Evolutionary conservation across 768 basidiomycete species (phyloP), one percentile per base, ranked within the genome.

Genomic region (Agaricus sinodeliciosus): DNA sequence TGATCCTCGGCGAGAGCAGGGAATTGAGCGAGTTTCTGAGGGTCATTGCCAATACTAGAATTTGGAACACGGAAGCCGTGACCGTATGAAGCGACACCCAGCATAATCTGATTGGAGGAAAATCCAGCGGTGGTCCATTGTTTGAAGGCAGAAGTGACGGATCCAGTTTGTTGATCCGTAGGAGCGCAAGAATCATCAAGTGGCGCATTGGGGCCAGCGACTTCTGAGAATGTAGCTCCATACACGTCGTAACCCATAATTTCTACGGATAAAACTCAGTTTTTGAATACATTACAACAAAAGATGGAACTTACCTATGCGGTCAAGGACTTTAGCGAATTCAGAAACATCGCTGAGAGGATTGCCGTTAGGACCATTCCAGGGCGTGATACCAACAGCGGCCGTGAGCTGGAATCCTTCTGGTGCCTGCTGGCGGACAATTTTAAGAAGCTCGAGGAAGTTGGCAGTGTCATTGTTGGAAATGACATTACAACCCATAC

Each of bases 31-130:
- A 63, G 62, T 15, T 51, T 41, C 25, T 48, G 41, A 9, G 61
- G 56, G 16, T 56, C 39, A 55, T 75, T 55, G 0, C 82, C 81
- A 15, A 63, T 61, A 4, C 55, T 54, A 12, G 59, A 56, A 6
- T 4, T 56, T 39, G 58, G 26, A 25, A 89, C 85, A 18, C 56
- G 54, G 74, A 72, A 93, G 40, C 84, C 78, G 65, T 89, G 90
- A 2, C 88, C 90, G 65, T 90, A 94, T 9, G 84, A 68, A 0
- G 91, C 74, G 0, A 96, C 80, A 43, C 90, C 94, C 31, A 96
- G 79, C 16, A 87, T 77, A 52, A 94, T 81, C 67, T 75, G 73
- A 60, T 68, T 54, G 19, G 76, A 70, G 16, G 91, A 86, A 71
- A 95, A 80, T 16, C 82, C 83, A 19, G 92, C 91, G 0, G 58